Percentiles rank a stretch among this genome's conserved stretches.
Evolutionary conservation across 768 basidiomycete species (phyloP).

Genomic region (Naganishia vaughanmartiniae): DNA sequence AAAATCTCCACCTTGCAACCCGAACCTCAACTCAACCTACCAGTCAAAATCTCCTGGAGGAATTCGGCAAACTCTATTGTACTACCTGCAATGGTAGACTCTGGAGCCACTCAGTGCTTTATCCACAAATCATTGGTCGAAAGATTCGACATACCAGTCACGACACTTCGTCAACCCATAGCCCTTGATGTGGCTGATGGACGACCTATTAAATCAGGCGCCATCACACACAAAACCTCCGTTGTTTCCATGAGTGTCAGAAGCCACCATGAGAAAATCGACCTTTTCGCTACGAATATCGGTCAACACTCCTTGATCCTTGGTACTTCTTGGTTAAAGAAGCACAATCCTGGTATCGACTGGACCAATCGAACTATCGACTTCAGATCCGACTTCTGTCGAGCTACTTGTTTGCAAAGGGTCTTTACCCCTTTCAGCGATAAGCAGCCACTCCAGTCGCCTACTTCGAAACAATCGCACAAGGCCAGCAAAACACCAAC

Average conservation of each 20-base stretch:
- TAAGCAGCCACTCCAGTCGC: background rate
- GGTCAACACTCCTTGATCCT: slow-evolving; percentile 5
- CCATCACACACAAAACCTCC: slow-evolving; percentile 7
- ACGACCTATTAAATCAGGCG: slow-evolving; percentile 3
- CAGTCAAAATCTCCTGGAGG: background rate
- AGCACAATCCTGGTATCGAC: slow-evolving; percentile 3
- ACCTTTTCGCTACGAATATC: background rate
- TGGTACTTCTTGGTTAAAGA: slow-evolving; percentile 7
- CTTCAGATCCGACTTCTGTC: slow-evolving; percentile 7
- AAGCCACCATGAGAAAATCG: slow-evolving; percentile 1
- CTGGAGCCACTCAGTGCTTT: slow-evolving; percentile 3
- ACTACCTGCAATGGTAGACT: slow-evolving; percentile 6
- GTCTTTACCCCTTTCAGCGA: background rate
- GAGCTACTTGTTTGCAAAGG: background rate
- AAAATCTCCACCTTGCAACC: background rate
- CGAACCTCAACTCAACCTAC: background rate
- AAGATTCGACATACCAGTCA: background rate
- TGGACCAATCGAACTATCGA: slow-evolving; percentile 7
- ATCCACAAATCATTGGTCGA: slow-evolving; percentile 9
- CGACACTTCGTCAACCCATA: slow-evolving; percentile 2
- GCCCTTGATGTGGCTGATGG: background rate
- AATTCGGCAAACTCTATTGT: background rate
- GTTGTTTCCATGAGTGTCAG: slow-evolving; percentile 6
- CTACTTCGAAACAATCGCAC: background rate
- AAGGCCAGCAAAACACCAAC: too few relatives aligned